Conservation (phyloP, 352 stramenopile genomes). For the Thalassiosira pacifica region DNA sequence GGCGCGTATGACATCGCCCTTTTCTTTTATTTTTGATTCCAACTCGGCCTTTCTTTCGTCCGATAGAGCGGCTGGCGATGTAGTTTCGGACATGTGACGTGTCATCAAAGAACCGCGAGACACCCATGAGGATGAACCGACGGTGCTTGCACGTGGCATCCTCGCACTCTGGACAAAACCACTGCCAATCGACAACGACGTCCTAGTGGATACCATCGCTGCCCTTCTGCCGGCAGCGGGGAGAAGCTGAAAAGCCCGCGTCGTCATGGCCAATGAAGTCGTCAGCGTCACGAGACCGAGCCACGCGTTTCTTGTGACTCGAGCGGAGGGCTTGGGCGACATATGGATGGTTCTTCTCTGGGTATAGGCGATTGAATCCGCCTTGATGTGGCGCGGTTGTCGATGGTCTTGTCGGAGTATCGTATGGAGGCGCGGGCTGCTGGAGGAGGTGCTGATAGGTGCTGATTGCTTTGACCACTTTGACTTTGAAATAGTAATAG, state of each 20-base stretch:
- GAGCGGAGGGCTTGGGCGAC: constrained; percentile 38
- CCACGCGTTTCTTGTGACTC: constrained; percentile 15
- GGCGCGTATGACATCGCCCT: constrained; percentile 84
- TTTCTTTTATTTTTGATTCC: constrained; percentile 80
- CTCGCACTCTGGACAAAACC: neutral
- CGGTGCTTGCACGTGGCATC: neutral
- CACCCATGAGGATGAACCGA: neutral
- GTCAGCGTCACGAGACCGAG: constrained; percentile 36
- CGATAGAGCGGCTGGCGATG: constrained; percentile 26
- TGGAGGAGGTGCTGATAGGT: neutral
- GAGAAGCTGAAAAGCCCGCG: constrained; percentile 39
- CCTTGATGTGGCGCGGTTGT: too few species aligned
- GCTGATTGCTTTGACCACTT: neutral
- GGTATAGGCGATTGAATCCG: neutral
- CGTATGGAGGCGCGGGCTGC: too few species aligned
- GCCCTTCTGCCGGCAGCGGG: constrained; percentile 17
- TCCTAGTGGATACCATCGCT: constrained; percentile 1
- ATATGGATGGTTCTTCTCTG: constrained; percentile 16
- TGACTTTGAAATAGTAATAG: too few species aligned
- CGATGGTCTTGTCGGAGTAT: too few species aligned
- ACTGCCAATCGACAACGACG: neutral
- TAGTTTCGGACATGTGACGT: constrained; percentile 51
- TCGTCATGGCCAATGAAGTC: constrained; percentile 33
- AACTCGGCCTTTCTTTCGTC: constrained; percentile 72
- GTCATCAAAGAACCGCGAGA: neutral